These are phyloP conservation scores for Penicillium herquei DNA, from an alignment of 495 filamentous ascomycete species.

Conservation along the genomic window DNA sequence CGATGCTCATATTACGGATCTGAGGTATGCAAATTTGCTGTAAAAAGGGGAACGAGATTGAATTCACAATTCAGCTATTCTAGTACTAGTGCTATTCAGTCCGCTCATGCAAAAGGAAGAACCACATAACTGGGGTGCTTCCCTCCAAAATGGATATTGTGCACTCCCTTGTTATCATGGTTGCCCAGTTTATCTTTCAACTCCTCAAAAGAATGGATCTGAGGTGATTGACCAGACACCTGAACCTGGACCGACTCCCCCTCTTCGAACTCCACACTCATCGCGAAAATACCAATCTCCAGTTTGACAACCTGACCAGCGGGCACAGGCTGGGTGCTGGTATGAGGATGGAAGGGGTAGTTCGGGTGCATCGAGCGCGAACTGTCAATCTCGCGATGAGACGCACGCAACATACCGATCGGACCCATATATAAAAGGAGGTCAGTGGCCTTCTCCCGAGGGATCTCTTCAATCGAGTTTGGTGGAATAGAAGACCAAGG, in stretches of 20 bases:
- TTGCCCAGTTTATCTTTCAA: neutral
- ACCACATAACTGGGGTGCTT: neutral
- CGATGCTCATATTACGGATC: no score
- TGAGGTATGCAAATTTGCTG: no score
- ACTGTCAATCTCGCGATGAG: constrained; percentile 19
- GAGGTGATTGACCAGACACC: neutral
- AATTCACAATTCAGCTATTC: no score
- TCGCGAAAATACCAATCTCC: neutral
- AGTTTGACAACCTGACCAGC: neutral
- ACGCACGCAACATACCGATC: constrained; percentile 29
- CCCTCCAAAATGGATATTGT: constrained; percentile 21
- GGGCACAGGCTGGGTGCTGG: neutral
- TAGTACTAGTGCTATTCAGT: neutral
- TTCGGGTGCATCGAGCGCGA: constrained; percentile 18
- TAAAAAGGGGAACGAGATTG: no score
- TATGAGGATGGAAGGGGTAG: neutral
- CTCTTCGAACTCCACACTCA: neutral
- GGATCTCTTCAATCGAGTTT: neutral
- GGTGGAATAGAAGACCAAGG: neutral
- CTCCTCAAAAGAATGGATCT: neutral
- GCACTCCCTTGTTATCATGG: constrained; percentile 18
- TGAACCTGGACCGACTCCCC: neutral
- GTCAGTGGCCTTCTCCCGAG: neutral
- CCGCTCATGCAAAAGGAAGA: neutral
- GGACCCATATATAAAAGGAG: constrained; percentile 26